These are phyloP conservation scores for Epichloe gansuensis DNA, from an alignment of 2,329 filamentous ascomycete species.

Conservation along the genomic window DNA sequence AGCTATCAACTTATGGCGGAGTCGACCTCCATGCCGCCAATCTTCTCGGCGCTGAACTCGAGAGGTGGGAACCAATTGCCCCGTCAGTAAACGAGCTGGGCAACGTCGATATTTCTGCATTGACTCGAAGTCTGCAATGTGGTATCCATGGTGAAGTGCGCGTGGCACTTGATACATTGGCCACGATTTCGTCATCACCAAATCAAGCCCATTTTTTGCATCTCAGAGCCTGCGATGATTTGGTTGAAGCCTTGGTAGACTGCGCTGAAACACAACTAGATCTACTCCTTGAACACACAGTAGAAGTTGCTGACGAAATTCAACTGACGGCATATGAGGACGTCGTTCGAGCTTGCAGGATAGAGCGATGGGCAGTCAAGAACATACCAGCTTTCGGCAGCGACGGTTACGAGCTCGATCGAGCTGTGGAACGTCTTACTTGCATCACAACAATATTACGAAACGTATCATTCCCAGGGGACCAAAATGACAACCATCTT, in stretches of 20 bases:
- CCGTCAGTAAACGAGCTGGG: constrained; percentile 70
- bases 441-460: constrained; percentile 87
- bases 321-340: constrained; percentile 80
- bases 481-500: constrained; percentile 51
- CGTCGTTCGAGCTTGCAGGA: constrained; percentile 62
- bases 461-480: constrained; percentile 74
- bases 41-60: constrained; percentile 54
- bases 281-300: constrained; percentile 68
- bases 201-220: constrained; percentile 52
- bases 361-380: constrained; percentile 60
- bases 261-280: constrained; percentile 86
- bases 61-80: constrained; percentile 58
- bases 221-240: constrained; percentile 68
- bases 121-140: constrained; percentile 81
- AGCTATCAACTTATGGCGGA: constrained; percentile 55
- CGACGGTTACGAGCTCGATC: constrained; percentile 67
- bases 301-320: constrained; percentile 78
- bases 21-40: constrained; percentile 54
- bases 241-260: constrained; percentile 79
- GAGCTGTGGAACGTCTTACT: constrained; percentile 74
- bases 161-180: constrained; percentile 74
- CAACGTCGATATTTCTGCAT: constrained; percentile 76
- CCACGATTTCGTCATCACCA: constrained; percentile 51
- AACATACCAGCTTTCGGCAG: constrained; percentile 65
- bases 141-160: constrained; percentile 86